Conservation (phyloP, 1,284 basidiomycete genomes). For the Fomitopsis palustris region DNA sequence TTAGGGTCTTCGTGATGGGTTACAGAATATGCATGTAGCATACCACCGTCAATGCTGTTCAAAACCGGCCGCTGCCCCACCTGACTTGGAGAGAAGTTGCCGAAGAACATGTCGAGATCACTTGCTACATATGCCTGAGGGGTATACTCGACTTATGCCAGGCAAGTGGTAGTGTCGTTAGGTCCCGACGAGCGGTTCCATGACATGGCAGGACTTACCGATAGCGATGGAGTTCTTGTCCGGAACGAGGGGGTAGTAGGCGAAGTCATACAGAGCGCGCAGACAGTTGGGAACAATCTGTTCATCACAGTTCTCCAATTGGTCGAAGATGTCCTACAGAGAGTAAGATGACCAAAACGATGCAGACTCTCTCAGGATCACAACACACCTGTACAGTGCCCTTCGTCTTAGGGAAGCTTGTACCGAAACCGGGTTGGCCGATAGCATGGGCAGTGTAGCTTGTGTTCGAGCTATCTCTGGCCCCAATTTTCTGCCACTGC, state of each 20-base stretch:
- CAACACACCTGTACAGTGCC: constrained; percentile 7
- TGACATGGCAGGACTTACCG: constrained; percentile 4
- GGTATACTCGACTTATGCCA: constrained; percentile 40
- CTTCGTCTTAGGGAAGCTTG: constrained; percentile 5
- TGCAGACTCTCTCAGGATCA: not conserved
- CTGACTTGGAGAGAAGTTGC: constrained; percentile 32
- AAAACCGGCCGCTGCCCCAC: constrained; percentile 35
- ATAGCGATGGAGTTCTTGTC: constrained; percentile 11
- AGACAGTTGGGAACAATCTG: constrained; percentile 11
- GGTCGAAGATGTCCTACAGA: not conserved
- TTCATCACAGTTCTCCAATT: constrained; percentile 10
- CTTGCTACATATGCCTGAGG: constrained; percentile 40
- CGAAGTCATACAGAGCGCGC: constrained; percentile 13
- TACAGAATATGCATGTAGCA: not conserved
- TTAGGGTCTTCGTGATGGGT: not conserved
- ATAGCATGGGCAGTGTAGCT: not conserved
- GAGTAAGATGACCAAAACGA: not conserved
- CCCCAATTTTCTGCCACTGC: not conserved
- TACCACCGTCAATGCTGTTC: constrained; percentile 40
- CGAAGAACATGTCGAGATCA: constrained; percentile 41
- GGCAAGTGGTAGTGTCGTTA: not conserved
- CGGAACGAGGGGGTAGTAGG: constrained; percentile 7
- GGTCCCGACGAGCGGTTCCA: no score
- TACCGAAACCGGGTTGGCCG: constrained; percentile 29
- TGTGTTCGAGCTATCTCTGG: not conserved